These are phyloP conservation scores for Lactarius quietus DNA, from an alignment of 768 basidiomycete genomes.

Conservation along the genomic window DNA sequence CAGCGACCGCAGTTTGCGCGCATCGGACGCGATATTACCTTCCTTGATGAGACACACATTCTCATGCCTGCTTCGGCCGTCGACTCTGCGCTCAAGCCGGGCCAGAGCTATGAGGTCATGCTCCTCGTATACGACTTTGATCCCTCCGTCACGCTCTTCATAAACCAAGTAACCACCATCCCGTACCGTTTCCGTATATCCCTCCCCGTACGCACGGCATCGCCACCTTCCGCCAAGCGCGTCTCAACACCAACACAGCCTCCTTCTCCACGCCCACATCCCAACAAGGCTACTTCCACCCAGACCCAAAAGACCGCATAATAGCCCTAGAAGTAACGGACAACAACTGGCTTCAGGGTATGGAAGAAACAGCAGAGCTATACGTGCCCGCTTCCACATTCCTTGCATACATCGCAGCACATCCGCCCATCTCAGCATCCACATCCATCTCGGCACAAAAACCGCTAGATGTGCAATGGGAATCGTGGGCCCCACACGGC, in stretches of 20 bases:
- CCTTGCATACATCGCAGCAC: conserved; percentile 11
- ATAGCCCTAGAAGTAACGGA: conserved; percentile 13
- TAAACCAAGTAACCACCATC: not conserved
- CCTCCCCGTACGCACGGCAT: conserved; percentile 14
- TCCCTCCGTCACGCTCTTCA: not conserved
- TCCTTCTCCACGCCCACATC: conserved; percentile 12
- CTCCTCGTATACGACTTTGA: conserved; percentile 9
- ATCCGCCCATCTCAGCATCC: not conserved
- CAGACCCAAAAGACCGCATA: conserved; percentile 15
- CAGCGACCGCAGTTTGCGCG: conserved; percentile 11
- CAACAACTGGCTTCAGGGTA: conserved; percentile 11
- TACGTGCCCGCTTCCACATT: conserved; percentile 13
- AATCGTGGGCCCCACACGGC: conserved; percentile 13
- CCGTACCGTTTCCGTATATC: conserved; percentile 12
- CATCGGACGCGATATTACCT: conserved; percentile 10
- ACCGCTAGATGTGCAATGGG: conserved; percentile 12
- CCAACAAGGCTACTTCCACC: conserved; percentile 9
- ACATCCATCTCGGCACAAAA: not conserved
- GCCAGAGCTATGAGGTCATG: conserved; percentile 9
- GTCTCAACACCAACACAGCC: conserved; percentile 10
- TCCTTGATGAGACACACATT: conserved; percentile 18
- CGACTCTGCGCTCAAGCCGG: conserved; percentile 11
- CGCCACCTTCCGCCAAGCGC: conserved; percentile 2
- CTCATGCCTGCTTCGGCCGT: conserved; percentile 7
- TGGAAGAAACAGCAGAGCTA: conserved; percentile 5